Percentiles rank a stretch among this genome's conserved stretches.
Conservation (phyloP, 2,329 filamentous ascomycete genomes). For the Amylocarpus encephaloides region DNA sequence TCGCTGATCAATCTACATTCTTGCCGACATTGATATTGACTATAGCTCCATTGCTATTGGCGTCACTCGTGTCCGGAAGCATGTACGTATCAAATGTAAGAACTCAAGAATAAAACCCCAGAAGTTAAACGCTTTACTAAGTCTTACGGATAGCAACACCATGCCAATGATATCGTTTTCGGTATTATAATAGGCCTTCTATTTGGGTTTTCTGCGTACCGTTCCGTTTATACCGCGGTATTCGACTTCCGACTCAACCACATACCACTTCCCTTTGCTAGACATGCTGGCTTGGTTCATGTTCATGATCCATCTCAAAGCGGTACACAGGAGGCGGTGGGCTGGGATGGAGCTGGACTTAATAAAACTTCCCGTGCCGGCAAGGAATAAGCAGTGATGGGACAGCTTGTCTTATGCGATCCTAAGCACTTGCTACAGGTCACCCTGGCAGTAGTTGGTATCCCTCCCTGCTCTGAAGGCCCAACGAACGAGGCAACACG, state of each 20-base stretch:
- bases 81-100: conserved; percentile 46
- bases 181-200: conserved; percentile 56
- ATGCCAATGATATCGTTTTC: conserved; percentile 63
- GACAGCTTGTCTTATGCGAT: background rate
- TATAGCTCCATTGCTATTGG: conserved; percentile 58
- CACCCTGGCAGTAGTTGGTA: too few relatives aligned
- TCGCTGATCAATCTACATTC: conserved; percentile 60
- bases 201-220: conserved; percentile 56
- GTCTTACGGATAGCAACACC: conserved; percentile 48
- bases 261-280: conserved; percentile 16
- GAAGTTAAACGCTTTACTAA: background rate
- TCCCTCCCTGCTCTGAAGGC: too few relatives aligned
- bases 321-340: too few relatives aligned
- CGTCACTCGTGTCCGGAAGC: conserved; percentile 58
- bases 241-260: conserved; percentile 60
- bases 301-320: too few relatives aligned
- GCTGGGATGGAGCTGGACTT: too few relatives aligned
- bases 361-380: too few relatives aligned
- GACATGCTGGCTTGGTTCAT: too few relatives aligned
- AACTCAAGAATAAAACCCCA: background rate
- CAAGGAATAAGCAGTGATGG: too few relatives aligned
- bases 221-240: conserved; percentile 58
- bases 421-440: conserved; percentile 1
- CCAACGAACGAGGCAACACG: too few relatives aligned
- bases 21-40: conserved; percentile 65